Conservation (phyloP, 352 stramenopile genomes). For the Pythium coloratum region DNA sequence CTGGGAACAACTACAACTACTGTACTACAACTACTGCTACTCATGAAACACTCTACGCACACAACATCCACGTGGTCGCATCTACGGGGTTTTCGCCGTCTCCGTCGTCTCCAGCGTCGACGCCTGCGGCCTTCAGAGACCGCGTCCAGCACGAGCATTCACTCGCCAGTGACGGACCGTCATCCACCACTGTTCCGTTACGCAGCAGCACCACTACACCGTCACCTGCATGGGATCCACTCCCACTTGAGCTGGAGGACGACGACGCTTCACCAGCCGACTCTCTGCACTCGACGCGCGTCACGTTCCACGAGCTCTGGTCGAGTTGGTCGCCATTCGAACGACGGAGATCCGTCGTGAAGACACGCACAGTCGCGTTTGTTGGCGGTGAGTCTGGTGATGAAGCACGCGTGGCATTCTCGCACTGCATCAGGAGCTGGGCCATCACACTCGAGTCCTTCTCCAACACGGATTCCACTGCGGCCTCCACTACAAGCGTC, state of each 20-base stretch:
- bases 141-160: constrained; percentile 21
- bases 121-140: neutral
- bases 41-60: neutral
- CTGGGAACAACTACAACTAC: neutral
- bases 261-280: neutral
- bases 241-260: neutral
- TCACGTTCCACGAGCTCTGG: constrained; percentile 17
- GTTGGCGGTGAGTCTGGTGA: too few relatives aligned
- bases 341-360: constrained; percentile 15
- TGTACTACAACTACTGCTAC: neutral
- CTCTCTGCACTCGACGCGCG: neutral
- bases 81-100: neutral
- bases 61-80: constrained; percentile 18
- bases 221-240: neutral
- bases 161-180: neutral
- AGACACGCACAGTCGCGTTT: constrained; percentile 9
- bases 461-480: neutral
- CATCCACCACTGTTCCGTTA: neutral
- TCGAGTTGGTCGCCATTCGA: neutral
- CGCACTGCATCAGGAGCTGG: constrained; percentile 12
- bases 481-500: constrained; percentile 9
- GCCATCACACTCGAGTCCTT: constrained; percentile 6
- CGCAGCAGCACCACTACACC: neutral
- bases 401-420: neutral
- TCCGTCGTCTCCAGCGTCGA: neutral